Conservation (phyloP, 1,139 yeast genomes). For the Geotrichum reessii region DNA sequence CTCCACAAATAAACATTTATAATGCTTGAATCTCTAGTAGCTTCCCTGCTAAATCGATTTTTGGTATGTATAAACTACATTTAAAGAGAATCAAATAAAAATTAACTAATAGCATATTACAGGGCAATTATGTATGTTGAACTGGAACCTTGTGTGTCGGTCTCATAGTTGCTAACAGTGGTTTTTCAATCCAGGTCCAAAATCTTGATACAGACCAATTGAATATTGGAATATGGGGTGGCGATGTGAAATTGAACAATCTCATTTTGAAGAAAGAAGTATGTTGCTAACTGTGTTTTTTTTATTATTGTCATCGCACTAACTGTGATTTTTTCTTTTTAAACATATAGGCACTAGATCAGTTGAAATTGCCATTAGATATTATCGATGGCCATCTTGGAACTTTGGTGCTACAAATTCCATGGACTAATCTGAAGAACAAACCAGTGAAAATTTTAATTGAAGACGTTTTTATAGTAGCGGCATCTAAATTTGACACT, state of each 20-base stretch:
- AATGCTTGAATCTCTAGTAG: slow-evolving; percentile 23
- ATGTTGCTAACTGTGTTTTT: not conserved
- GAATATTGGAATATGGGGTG: slow-evolving; percentile 95
- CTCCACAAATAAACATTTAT: not conserved
- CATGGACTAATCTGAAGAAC: slow-evolving; percentile 91
- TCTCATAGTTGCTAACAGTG: not conserved
- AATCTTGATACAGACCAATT: slow-evolving; percentile 94
- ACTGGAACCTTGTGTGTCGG: not conserved
- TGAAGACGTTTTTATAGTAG: slow-evolving; percentile 79
- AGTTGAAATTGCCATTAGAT: slow-evolving; percentile 76
- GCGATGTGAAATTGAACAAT: slow-evolving; percentile 82
- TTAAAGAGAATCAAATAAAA: not conserved
- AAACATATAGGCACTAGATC: slow-evolving; percentile 60
- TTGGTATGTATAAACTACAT: slow-evolving; percentile 15
- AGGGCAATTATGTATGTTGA: slow-evolving; percentile 6
- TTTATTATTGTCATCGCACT: not conserved
- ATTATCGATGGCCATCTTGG: slow-evolving; percentile 88
- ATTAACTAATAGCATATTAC: not conserved
- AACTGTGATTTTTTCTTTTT: not conserved
- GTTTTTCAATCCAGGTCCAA: slow-evolving; percentile 67
- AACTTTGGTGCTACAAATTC: slow-evolving; percentile 80
- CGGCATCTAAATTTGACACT: slow-evolving; percentile 59
- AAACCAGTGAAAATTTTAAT: slow-evolving; percentile 88
- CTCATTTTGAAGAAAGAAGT: slow-evolving; percentile 65
- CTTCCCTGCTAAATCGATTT: slow-evolving; percentile 21